A percentile compares a stretch with the other conserved stretches of the same genome.
These are phyloP conservation scores for Marasmius tenuissimus DNA, from an alignment of 1,284 basidiomycete genomes.

Conservation along the genomic window DNA sequence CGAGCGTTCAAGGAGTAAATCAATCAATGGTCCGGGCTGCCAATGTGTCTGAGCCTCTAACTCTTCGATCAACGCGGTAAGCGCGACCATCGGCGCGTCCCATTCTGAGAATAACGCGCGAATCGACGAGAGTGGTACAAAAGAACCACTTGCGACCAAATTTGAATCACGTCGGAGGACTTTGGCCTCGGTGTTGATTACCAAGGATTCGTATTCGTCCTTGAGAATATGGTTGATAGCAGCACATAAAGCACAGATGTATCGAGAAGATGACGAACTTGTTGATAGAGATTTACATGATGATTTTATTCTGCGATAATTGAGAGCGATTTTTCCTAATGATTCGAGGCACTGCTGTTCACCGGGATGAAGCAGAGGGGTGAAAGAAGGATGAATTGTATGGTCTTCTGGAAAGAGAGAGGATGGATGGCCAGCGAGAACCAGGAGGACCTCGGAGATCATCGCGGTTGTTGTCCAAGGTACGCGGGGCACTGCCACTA, in stretches of 20 bases:
- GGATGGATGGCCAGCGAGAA: constrained; percentile 82
- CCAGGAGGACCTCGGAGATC: constrained; percentile 84
- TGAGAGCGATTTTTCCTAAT: constrained; percentile 68
- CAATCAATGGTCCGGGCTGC: constrained; percentile 76
- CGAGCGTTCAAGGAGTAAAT: constrained; percentile 67
- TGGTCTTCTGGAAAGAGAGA: constrained; percentile 70
- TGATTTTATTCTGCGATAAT: constrained; percentile 70
- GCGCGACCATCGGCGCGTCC: constrained; percentile 77
- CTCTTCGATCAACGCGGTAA: constrained; percentile 62
- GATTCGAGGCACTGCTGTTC: constrained; percentile 79
- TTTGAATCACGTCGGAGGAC: constrained; percentile 69
- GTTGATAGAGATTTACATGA: constrained; percentile 48
- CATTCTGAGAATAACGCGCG: constrained; percentile 81
- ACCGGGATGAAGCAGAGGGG: constrained; percentile 79
- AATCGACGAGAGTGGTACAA: constrained; percentile 80
- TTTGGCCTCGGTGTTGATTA: constrained; percentile 80
- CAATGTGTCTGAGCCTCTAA: constrained; percentile 56
- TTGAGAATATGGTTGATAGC: constrained; percentile 71
- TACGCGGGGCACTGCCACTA: background rate
- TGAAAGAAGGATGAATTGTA: constrained; percentile 63
- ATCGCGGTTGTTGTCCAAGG: constrained; percentile 33
- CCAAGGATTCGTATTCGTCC: constrained; percentile 77
- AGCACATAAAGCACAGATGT: constrained; percentile 74
- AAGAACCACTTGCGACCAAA: constrained; percentile 73
- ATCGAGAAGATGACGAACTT: constrained; percentile 61